Evolutionary conservation across 2,329 filamentous ascomycete species (phyloP).

Genomic region (Neocucurbitaria cava): DNA sequence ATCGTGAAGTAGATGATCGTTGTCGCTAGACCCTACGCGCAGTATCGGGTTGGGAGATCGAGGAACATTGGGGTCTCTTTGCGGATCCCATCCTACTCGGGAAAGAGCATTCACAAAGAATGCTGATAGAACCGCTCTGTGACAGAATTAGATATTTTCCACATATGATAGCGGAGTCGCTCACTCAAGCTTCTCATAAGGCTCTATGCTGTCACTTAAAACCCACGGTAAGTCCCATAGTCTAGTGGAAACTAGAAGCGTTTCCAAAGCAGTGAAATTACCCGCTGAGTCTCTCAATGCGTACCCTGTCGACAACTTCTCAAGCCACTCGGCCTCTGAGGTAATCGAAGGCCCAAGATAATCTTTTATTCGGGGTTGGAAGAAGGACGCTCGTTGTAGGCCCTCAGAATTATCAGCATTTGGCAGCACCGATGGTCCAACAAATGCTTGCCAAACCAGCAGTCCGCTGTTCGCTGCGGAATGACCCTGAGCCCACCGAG

Average conservation of each 20-base stretch:
- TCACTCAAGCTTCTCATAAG: conserved; percentile 1
- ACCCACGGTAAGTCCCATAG: conserved; percentile 5
- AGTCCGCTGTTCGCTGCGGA: background rate
- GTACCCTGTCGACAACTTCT: background rate
- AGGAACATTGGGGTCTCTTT: background rate
- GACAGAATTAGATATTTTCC: background rate
- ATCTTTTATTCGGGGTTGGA: background rate
- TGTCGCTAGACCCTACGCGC: background rate
- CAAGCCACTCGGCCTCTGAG: background rate
- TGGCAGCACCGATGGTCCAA: background rate
- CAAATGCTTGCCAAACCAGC: background rate
- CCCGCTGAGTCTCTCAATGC: conserved; percentile 1
- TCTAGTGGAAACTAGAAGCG: conserved; percentile 2
- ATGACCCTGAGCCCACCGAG: conserved; percentile 2
- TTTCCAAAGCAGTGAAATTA: conserved; percentile 4
- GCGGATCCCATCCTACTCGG: conserved; percentile 3
- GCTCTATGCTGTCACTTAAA: background rate
- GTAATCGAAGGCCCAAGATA: conserved; percentile 1
- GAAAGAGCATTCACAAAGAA: conserved; percentile 4
- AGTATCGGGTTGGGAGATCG: conserved; percentile 1
- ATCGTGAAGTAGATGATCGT: background rate
- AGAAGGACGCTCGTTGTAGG: background rate
- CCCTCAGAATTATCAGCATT: background rate
- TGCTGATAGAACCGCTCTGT: conserved; percentile 1
- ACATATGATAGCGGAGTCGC: background rate